These are phyloP conservation scores for Platismatia glauca DNA, from an alignment of 495 filamentous ascomycete genomes.

Conservation along the genomic window DNA sequence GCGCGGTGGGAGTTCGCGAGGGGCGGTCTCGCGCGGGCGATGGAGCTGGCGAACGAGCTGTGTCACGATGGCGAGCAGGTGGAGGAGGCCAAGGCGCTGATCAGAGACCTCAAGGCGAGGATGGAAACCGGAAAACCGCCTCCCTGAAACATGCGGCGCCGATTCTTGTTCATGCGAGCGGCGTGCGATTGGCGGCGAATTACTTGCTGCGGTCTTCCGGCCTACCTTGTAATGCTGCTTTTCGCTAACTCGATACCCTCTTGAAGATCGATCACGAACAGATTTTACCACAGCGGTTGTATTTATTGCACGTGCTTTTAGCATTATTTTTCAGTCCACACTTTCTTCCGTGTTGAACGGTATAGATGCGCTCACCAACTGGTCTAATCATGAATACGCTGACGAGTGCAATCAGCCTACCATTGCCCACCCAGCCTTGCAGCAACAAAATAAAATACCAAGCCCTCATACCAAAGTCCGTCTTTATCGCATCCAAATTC, in stretches of 20 bases:
- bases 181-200: neutral
- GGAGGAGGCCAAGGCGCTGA: slow-evolving; percentile 93
- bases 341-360: too few species aligned
- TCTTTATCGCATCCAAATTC: too few species aligned
- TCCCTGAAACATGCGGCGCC: neutral
- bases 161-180: neutral
- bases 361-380: too few species aligned
- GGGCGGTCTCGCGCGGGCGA: slow-evolving; percentile 64
- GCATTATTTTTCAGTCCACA: too few species aligned
- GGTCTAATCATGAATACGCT: too few species aligned
- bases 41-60: slow-evolving; percentile 76
- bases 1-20: slow-evolving; percentile 68
- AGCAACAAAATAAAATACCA: too few species aligned
- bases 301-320: neutral
- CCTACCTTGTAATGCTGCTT: neutral
- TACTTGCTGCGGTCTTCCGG: neutral
- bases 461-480: too few species aligned
- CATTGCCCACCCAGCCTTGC: too few species aligned
- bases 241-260: neutral
- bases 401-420: too few species aligned
- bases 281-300: neutral
- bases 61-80: slow-evolving; percentile 97
- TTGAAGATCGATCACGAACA: neutral
- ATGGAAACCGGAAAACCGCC: slow-evolving; percentile 43
- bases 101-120: slow-evolving; percentile 77